phyloP scores from a whole-genome alignment of 306 rosid species.

The Vigna nakashimae region DNA sequence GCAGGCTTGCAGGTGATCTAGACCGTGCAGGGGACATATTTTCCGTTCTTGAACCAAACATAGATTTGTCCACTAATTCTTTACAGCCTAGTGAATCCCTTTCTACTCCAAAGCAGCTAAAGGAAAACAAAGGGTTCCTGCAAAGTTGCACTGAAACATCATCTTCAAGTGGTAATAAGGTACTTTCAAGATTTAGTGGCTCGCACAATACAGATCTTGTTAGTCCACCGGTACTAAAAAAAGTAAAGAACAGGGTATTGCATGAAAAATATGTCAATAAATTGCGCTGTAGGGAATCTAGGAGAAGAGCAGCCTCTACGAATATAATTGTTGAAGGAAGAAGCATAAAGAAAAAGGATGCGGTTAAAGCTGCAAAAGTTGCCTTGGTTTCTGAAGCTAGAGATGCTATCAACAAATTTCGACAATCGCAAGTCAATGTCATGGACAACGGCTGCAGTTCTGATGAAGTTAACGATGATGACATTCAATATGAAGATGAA shows the following conservation, averaged over 20 bases:
- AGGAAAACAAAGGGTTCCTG: conserved; percentile 51
- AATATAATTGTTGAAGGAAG: conserved; percentile 42
- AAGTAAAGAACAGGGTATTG: conserved; percentile 66
- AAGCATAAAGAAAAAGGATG: conserved; percentile 46
- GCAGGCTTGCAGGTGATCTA: conserved; percentile 49
- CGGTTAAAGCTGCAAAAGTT: conserved; percentile 66
- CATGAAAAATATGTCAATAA: conserved; percentile 88
- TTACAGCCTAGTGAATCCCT: conserved; percentile 46
- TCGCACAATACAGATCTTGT: conserved; percentile 48
- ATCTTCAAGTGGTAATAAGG: conserved; percentile 58
- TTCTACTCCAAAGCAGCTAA: conserved; percentile 64
- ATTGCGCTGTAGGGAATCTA: conserved; percentile 71
- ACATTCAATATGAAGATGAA: conserved; percentile 48
- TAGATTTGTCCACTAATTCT: conserved; percentile 49
- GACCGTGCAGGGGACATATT: conserved; percentile 74
- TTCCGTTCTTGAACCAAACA: conserved; percentile 73
- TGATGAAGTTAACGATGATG: conserved; percentile 54
- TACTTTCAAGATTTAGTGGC: conserved; percentile 63
- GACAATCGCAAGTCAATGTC: conserved; percentile 48
- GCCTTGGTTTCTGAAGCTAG: conserved; percentile 80
- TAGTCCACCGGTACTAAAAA: conserved; percentile 85
- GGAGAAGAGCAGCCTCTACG: conserved; percentile 59
- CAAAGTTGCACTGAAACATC: conserved; percentile 54
- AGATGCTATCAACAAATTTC: conserved; percentile 69
- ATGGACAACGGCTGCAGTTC: conserved; percentile 37